Conservation (phyloP, 164 flowering plant species). For the Vitis rotundifolia region DNA sequence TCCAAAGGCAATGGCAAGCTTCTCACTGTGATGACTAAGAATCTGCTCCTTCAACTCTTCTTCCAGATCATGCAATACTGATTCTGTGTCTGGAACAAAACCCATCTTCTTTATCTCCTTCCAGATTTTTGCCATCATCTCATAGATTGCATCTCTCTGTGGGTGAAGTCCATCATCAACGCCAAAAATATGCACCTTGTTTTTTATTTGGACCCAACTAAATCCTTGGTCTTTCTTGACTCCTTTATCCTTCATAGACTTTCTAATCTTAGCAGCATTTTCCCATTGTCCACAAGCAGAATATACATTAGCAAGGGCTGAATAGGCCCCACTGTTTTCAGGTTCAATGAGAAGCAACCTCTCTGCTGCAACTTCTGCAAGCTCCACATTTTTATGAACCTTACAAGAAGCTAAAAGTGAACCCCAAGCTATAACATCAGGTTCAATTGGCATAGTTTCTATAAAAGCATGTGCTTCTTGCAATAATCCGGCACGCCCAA, state of each 20-base stretch:
- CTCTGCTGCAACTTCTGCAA: conserved; percentile 73
- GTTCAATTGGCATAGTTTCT: conserved; percentile 72
- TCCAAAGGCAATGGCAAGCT: conserved; percentile 88
- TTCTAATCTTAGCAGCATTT: conserved; percentile 66
- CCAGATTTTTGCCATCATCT: conserved; percentile 59
- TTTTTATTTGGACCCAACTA: conserved; percentile 74
- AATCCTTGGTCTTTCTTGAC: conserved; percentile 82
- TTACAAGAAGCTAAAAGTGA: conserved; percentile 80
- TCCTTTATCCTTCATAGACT: conserved; percentile 67
- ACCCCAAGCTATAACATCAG: conserved; percentile 86
- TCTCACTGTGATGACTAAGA: conserved; percentile 83
- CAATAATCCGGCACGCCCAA: conserved; percentile 80
- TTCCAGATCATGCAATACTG: conserved; percentile 85
- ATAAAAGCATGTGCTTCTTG: conserved; percentile 67
- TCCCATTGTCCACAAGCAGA: conserved; percentile 73
- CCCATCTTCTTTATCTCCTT: conserved; percentile 76
- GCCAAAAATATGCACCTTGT: conserved; percentile 70
- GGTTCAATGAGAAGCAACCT: conserved; percentile 70
- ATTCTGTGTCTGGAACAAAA: conserved; percentile 67
- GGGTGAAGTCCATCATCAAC: conserved; percentile 74
- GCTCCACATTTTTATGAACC: conserved; percentile 59
- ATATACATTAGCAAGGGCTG: conserved; percentile 73
- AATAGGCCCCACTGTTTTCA: conserved; percentile 74
- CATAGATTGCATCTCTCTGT: conserved; percentile 59
- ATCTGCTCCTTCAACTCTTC: conserved; percentile 75